These are phyloP conservation scores for Diaporthe sp. DNA, from an alignment of 2,329 filamentous ascomycete species.

Conservation along the genomic window DNA sequence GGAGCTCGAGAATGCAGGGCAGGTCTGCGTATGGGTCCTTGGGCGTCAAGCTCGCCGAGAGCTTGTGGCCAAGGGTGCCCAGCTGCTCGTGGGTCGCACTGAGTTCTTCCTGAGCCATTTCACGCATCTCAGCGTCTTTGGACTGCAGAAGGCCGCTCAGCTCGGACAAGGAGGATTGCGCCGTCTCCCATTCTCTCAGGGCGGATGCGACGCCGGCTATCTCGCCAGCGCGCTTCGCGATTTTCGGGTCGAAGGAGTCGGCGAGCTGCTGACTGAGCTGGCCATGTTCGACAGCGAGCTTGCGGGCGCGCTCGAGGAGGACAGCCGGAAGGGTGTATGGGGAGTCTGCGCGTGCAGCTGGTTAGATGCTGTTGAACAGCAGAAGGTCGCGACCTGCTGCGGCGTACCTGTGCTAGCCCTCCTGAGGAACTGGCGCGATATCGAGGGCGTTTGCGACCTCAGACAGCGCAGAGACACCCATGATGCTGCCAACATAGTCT, in stretches of 20 bases:
- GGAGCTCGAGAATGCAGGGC: slow-evolving; percentile 91
- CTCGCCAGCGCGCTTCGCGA: slow-evolving; percentile 73
- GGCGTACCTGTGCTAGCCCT: slow-evolving; percentile 61
- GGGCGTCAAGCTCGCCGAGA: slow-evolving; percentile 86
- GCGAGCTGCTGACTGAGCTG: slow-evolving; percentile 66
- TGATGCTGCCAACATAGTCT: slow-evolving; percentile 58
- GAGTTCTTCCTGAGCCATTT: slow-evolving; percentile 87
- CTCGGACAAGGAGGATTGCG: slow-evolving; percentile 67
- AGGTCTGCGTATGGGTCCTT: slow-evolving; percentile 91
- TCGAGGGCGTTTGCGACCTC: slow-evolving; percentile 52
- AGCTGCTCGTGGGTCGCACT: slow-evolving; percentile 74
- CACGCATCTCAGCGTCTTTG: slow-evolving; percentile 78
- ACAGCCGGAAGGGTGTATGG: slow-evolving; percentile 60
- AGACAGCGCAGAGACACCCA: slow-evolving; percentile 68
- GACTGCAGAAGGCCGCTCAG: slow-evolving; percentile 65
- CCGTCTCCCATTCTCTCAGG: slow-evolving; percentile 70
- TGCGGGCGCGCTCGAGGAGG: slow-evolving; percentile 72
- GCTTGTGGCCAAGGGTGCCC: slow-evolving; percentile 71
- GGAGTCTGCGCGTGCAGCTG: slow-evolving; percentile 34
- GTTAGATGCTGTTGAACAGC: slow-evolving; percentile 28
- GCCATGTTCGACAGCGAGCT: slow-evolving; percentile 70
- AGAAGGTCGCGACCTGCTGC: not conserved
- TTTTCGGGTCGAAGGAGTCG: slow-evolving; percentile 68
- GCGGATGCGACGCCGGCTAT: slow-evolving; percentile 70
- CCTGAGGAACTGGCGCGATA: slow-evolving; percentile 52